A percentile compares a stretch with the other conserved stretches of the same genome.
These are phyloP conservation scores for Alternaria ethzedia DNA, from an alignment of 2,329 filamentous ascomycete species.

Conservation along the genomic window DNA sequence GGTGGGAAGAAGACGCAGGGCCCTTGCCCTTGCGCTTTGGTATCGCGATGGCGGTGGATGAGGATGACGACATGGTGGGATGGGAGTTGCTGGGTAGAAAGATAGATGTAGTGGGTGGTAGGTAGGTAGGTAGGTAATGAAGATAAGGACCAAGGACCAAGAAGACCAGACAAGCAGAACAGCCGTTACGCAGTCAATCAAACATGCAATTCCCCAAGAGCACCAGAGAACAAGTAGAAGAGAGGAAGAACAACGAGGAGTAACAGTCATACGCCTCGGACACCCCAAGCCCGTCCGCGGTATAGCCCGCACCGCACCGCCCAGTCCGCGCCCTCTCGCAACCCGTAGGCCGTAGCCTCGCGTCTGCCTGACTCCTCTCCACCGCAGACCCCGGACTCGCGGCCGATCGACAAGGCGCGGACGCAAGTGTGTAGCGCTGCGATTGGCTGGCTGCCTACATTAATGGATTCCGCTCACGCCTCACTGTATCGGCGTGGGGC, in stretches of 20 bases:
- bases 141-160: not conserved
- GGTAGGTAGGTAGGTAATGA: not conserved
- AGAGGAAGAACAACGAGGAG: not conserved
- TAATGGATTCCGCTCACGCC: not conserved
- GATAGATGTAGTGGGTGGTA: not conserved
- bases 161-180: not conserved
- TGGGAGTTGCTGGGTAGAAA: not conserved
- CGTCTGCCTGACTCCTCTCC: not conserved
- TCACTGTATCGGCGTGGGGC: constrained; percentile 8
- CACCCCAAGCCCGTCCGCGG: not conserved
- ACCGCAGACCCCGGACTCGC: not conserved
- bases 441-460: not conserved
- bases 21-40: constrained; percentile 56
- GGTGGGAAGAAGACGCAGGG: not conserved
- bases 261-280: not conserved
- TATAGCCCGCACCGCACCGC: not conserved
- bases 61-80: constrained; percentile 7
- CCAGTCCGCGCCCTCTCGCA: not conserved
- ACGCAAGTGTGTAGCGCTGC: not conserved
- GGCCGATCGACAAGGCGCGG: too few species aligned
- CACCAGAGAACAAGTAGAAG: not conserved
- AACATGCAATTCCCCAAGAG: not conserved
- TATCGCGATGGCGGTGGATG: constrained; percentile 65
- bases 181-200: not conserved
- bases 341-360: not conserved